phyloP scores from a whole-genome alignment of 805 yeast species.

The Metschnikowia colocasiae region DNA sequence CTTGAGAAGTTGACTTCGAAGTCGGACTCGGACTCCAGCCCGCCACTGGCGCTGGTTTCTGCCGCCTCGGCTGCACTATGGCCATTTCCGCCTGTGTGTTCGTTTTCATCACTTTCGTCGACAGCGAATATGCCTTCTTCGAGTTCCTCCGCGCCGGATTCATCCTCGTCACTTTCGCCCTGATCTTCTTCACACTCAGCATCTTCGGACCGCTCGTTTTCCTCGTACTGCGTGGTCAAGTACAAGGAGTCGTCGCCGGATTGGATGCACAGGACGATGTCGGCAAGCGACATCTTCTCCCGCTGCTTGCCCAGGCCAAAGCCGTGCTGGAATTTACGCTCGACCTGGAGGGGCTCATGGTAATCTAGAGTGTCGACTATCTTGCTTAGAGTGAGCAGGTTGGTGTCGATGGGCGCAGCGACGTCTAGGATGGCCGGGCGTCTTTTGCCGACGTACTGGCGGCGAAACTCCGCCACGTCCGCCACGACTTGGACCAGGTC shows the following conservation, averaged over 20 bases:
- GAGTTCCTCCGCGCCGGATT: too few relatives aligned
- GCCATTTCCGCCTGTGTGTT: too few relatives aligned
- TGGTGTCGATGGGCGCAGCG: conserved; percentile 26
- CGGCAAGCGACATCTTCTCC: conserved; percentile 45
- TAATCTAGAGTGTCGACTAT: conserved; percentile 37
- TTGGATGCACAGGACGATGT: conserved; percentile 42
- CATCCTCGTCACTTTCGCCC: background rate
- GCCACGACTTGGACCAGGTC: conserved; percentile 3
- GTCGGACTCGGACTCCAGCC: conserved; percentile 2
- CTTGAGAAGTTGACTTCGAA: conserved; percentile 8
- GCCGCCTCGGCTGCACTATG: too few relatives aligned
- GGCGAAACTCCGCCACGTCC: conserved; percentile 29
- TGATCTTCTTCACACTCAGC: conserved; percentile 1
- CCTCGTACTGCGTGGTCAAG: conserved; percentile 66
- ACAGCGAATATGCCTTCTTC: too few relatives aligned
- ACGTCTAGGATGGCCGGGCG: conserved; percentile 48
- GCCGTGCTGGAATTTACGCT: conserved; percentile 55
- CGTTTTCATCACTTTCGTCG: background rate
- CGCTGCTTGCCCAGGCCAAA: conserved; percentile 64
- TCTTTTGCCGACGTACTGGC: conserved; percentile 37
- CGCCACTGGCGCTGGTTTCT: too few relatives aligned
- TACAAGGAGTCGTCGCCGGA: conserved; percentile 48
- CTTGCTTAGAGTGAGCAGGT: conserved; percentile 26
- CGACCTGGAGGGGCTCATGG: conserved; percentile 48
- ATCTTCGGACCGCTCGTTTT: conserved; percentile 33